These are phyloP conservation scores for Melampsora abietis-canadensis DNA, from an alignment of 1,284 basidiomycete species.

Conservation along the genomic window DNA sequence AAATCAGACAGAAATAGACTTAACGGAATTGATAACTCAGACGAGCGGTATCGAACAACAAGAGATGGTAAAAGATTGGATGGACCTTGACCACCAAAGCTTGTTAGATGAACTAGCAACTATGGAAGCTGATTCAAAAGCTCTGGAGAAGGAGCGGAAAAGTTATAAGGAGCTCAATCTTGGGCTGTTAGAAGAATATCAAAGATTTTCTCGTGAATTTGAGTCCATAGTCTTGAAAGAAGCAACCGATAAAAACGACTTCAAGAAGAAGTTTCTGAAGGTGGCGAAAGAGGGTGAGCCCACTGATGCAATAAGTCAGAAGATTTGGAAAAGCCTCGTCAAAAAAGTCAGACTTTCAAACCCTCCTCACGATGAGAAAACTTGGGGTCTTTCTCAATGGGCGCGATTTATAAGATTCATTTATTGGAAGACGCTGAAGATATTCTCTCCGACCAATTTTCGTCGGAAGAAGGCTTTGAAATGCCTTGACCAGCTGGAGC, in stretches of 20 bases:
- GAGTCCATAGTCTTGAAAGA: background rate
- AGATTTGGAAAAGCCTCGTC: background rate
- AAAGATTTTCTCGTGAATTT: background rate
- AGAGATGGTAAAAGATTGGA: background rate
- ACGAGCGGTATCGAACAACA: background rate
- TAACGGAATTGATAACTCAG: too few species aligned
- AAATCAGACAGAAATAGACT: too few species aligned
- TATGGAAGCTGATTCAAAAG: background rate
- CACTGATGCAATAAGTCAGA: background rate
- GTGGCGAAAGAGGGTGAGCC: background rate
- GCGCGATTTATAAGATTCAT: background rate
- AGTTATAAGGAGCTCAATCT: background rate
- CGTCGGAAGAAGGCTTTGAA: background rate
- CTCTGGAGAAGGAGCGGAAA: background rate
- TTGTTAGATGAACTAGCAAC: background rate
- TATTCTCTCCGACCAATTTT: background rate
- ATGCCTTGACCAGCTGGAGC: background rate
- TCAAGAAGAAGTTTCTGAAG: background rate
- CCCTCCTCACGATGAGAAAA: background rate
- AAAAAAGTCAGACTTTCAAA: background rate
- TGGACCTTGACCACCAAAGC: background rate
- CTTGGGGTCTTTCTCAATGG: background rate
- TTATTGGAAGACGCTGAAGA: background rate
- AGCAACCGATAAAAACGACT: background rate
- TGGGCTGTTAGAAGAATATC: background rate